Conservation (phyloP, 179 eudicot genomes). For the Actinidia chinensis region DNA sequence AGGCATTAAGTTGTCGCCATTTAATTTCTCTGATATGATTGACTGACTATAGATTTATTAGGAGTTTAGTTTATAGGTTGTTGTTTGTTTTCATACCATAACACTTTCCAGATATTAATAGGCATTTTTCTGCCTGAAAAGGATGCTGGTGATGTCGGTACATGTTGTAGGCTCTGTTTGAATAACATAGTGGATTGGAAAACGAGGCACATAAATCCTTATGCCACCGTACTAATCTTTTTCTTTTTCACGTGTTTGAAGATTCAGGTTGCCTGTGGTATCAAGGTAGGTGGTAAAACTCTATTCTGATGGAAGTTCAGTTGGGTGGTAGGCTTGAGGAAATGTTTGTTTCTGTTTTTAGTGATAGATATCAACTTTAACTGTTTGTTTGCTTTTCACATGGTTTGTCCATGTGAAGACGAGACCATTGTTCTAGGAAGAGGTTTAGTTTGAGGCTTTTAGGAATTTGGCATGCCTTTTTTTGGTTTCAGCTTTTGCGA, state of each 20-base stretch:
- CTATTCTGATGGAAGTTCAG: not conserved
- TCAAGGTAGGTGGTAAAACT: not conserved
- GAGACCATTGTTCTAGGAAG: no score
- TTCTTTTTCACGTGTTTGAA: not conserved
- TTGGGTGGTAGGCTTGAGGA: not conserved
- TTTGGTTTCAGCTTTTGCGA: not conserved
- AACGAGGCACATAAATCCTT: slow-evolving; percentile 96
- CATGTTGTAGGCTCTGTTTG: slow-evolving; percentile 78
- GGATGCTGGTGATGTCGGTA: slow-evolving; percentile 77
- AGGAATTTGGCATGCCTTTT: not conserved
- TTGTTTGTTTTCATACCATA: not conserved
- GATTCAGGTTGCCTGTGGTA: not conserved
- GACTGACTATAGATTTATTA: not conserved
- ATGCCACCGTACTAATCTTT: slow-evolving; percentile 47
- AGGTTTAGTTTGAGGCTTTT: no score
- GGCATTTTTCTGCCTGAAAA: slow-evolving; percentile 25
- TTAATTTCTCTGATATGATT: slow-evolving; percentile 8
- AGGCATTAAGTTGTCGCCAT: slow-evolving; percentile 36
- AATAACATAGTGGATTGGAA: slow-evolving; percentile 87
- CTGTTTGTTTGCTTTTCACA: not conserved
- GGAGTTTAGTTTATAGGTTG: not conserved
- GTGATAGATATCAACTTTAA: not conserved
- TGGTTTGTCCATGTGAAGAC: no score
- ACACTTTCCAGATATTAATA: slow-evolving; percentile 5
- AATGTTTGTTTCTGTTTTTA: slow-evolving; percentile 4